These are phyloP conservation scores for Neckera pumila DNA, from an alignment of 225 moss, liverwort and hornwort species.

Conservation along the genomic window DNA sequence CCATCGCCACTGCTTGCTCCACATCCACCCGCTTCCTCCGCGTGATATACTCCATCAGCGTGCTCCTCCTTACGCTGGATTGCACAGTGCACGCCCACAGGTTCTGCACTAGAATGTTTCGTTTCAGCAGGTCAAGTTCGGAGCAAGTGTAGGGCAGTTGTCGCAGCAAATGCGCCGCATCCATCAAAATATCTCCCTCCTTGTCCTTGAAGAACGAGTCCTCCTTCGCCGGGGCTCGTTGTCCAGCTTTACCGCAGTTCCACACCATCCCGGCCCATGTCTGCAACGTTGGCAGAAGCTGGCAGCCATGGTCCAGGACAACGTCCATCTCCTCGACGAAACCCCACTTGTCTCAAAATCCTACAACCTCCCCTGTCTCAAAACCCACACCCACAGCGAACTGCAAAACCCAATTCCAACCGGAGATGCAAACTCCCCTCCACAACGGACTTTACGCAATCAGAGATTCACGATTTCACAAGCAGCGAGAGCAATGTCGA, in stretches of 20 bases:
- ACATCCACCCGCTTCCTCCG: constrained; percentile 3
- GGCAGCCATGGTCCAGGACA: not conserved
- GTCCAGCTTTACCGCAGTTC: not conserved
- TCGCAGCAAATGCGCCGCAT: not conserved
- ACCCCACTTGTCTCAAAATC: too few relatives aligned
- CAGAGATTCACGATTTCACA: not conserved
- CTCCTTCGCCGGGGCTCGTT: not conserved
- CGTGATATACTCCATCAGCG: not conserved
- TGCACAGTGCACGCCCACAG: constrained; percentile 11
- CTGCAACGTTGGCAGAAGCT: not conserved
- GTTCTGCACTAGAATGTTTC: not conserved
- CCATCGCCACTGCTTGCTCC: constrained; percentile 26
- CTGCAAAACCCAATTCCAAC: not conserved
- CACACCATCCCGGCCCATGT: constrained; percentile 11
- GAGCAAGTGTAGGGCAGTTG: not conserved
- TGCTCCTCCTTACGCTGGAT: not conserved
- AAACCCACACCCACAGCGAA: not conserved
- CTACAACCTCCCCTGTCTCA: not conserved
- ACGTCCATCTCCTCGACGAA: not conserved
- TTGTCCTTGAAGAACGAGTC: not conserved
- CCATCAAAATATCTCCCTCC: not conserved
- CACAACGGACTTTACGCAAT: not conserved
- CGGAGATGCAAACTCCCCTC: not conserved
- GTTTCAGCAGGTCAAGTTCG: not conserved
- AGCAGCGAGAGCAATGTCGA: not conserved